A percentile compares a stretch with the other conserved stretches of the same genome.
Evolutionary conservation across 164 flowering plant genomes (phyloP).

Genomic region (Kingdonia uniflora): DNA sequence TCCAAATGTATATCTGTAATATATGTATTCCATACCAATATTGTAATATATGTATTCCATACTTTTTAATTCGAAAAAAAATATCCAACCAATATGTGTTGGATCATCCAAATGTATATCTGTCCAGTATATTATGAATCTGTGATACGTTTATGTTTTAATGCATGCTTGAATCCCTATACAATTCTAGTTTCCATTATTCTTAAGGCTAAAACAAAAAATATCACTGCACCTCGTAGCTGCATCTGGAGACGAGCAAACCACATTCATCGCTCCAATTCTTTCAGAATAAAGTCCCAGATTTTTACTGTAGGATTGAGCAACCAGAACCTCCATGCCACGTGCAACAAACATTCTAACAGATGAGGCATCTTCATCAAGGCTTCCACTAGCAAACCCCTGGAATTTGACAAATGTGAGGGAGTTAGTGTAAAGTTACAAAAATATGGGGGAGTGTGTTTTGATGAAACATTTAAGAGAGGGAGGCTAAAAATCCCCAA

Average conservation of each 20-base stretch:
- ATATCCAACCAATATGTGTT: too few relatives aligned
- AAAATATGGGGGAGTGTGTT: too few relatives aligned
- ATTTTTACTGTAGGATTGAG: conserved; percentile 96
- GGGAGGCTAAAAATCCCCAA: background rate
- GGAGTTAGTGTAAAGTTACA: background rate
- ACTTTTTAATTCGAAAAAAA: too few relatives aligned
- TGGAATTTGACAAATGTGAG: conserved; percentile 16
- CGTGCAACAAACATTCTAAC: conserved; percentile 81
- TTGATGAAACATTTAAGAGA: background rate
- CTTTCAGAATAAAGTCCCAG: conserved; percentile 94
- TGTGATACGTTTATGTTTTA: too few relatives aligned
- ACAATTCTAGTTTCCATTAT: too few relatives aligned
- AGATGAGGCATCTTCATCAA: conserved; percentile 88
- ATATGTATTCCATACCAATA: too few relatives aligned
- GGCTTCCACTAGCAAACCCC: conserved; percentile 99
- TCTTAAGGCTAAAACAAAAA: too few relatives aligned
- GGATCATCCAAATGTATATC: too few relatives aligned
- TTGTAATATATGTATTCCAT: too few relatives aligned
- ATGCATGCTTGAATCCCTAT: too few relatives aligned
- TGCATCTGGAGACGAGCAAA: conserved; percentile 82
- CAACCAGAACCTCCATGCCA: conserved; percentile 86
- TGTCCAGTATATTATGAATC: too few relatives aligned
- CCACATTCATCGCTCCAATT: conserved; percentile 88
- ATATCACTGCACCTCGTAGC: conserved; percentile 49
- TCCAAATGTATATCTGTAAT: too few relatives aligned